Evolutionary conservation across 2,329 filamentous ascomycete species (phyloP).

Genomic region (Rhynchosporium graminicola): DNA sequence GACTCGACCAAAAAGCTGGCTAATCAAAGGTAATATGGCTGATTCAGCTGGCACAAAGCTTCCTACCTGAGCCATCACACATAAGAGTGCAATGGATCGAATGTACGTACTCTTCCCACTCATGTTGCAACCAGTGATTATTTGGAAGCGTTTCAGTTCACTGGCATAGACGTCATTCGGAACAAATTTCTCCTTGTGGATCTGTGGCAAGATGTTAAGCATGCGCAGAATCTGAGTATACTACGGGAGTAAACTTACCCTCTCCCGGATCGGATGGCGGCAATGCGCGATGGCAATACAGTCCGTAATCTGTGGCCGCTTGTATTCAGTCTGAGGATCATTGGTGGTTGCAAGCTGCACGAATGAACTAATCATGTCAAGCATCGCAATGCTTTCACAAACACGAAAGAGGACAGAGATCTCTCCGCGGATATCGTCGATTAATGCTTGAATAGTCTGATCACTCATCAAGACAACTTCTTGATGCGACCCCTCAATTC

Average conservation of each 20-base stretch:
- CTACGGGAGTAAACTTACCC: conserved; percentile 44
- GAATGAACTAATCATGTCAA: conserved; percentile 84
- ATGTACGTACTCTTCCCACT: conserved; percentile 97
- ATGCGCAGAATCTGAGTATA: not conserved
- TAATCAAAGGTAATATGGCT: conserved; percentile 76
- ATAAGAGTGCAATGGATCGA: conserved; percentile 76
- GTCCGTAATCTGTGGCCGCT: conserved; percentile 62
- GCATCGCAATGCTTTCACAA: conserved; percentile 80
- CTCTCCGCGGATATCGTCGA: conserved; percentile 69
- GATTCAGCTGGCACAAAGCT: conserved; percentile 86
- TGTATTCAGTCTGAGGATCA: conserved; percentile 52
- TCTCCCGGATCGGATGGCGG: conserved; percentile 69
- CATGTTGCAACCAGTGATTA: conserved; percentile 98
- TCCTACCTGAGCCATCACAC: conserved; percentile 92
- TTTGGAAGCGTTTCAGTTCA: conserved; percentile 79
- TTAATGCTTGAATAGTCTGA: conserved; percentile 68
- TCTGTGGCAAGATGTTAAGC: conserved; percentile 41
- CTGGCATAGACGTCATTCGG: conserved; percentile 90
- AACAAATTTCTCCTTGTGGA: conserved; percentile 68
- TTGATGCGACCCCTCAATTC: conserved; percentile 77
- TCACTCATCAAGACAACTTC: conserved; percentile 86
- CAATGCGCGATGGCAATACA: conserved; percentile 66
- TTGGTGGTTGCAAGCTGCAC: conserved; percentile 67
- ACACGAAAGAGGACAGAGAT: conserved; percentile 77
- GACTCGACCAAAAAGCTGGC: conserved; percentile 83